A percentile compares a stretch with the other conserved stretches of the same genome.
phyloP scores from a whole-genome alignment of 257 asterid species.

The Solanum microdontum region DNA sequence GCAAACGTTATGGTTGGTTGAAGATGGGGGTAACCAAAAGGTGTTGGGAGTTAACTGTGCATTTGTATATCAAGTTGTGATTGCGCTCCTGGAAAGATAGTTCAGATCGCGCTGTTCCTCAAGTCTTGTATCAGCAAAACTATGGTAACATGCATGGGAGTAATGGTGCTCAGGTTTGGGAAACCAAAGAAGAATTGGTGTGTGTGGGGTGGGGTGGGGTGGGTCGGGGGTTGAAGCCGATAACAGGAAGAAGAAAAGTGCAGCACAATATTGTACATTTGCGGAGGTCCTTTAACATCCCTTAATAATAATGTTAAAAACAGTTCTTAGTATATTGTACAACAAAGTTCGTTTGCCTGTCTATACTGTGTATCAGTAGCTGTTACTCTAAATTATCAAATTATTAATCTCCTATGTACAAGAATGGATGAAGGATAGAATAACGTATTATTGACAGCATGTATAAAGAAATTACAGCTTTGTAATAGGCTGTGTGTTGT shows the following conservation, averaged over 20 bases:
- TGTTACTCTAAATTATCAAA: neutral
- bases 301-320: neutral
- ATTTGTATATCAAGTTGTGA: neutral
- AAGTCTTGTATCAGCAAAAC: neutral
- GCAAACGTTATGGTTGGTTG: neutral
- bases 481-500: constrained; percentile 56
- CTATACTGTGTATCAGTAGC: neutral
- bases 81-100: neutral
- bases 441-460: neutral
- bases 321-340: neutral
- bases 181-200: neutral
- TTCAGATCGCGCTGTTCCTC: neutral
- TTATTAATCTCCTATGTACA: neutral
- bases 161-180: neutral
- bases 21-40: neutral
- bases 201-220: neutral
- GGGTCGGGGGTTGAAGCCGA: neutral
- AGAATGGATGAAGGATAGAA: neutral
- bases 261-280: neutral
- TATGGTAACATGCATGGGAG: neutral
- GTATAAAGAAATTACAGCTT: constrained; percentile 15
- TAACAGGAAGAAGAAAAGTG: neutral
- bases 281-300: neutral
- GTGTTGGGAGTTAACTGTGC: neutral
- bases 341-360: neutral